These are phyloP conservation scores for Blastocystis sp. DNA, from an alignment of 352 stramenopile species.

Conservation along the genomic window DNA sequence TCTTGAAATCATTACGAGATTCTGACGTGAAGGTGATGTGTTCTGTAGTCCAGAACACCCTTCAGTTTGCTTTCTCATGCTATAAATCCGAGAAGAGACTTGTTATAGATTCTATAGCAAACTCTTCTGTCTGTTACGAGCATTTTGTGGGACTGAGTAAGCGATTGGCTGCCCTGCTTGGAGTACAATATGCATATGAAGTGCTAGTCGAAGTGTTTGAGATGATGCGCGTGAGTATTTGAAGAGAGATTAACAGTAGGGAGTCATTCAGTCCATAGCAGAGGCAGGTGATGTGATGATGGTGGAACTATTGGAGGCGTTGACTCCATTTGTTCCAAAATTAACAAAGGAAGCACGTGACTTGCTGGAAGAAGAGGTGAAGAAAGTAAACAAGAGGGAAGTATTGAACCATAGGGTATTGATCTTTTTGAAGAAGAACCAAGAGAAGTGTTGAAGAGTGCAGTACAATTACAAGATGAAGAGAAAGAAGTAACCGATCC, in stretches of 20 bases:
- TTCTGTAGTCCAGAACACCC: not conserved
- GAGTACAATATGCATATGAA: not conserved
- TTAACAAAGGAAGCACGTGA: constrained; percentile 1
- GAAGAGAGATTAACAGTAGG: not conserved
- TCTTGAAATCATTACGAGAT: not conserved
- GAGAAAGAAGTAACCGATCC: not conserved
- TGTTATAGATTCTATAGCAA: not conserved
- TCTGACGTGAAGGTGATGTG: not conserved
- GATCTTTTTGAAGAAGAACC: not conserved
- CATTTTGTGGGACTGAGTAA: not conserved
- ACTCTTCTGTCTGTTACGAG: not conserved
- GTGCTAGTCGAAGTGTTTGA: constrained; percentile 24
- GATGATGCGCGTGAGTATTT: not conserved
- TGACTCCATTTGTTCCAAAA: not conserved
- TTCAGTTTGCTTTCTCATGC: not conserved
- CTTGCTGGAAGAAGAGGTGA: not conserved
- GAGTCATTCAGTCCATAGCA: not conserved
- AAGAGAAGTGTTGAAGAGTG: not conserved
- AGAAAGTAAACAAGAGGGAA: not conserved
- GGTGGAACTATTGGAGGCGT: not conserved
- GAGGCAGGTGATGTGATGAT: not conserved
- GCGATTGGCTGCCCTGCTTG: not conserved
- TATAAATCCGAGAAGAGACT: not conserved
- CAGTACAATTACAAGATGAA: not conserved
- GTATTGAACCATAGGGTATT: not conserved